Percentiles rank a stretch among this genome's conserved stretches.
Conservation (phyloP, 23 red algal genomes). For the Agarophyton chilense region DNA sequence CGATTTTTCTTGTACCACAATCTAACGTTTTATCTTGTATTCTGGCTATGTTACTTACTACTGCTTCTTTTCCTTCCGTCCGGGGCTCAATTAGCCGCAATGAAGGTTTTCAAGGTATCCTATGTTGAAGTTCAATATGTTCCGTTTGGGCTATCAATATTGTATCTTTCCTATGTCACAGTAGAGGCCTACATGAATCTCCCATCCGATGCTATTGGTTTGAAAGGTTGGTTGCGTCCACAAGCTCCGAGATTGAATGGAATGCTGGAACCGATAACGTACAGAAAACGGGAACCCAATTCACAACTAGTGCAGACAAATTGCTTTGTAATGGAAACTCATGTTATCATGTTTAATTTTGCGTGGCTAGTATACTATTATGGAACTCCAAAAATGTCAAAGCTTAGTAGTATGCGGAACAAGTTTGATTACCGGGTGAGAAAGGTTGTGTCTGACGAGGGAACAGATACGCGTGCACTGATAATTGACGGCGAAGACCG, state of each 20-base stretch:
- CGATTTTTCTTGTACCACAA: constrained; percentile 85
- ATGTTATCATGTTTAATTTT: constrained; percentile 82
- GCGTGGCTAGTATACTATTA: constrained; percentile 87
- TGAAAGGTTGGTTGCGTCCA: constrained; percentile 63
- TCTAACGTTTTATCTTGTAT: constrained; percentile 77
- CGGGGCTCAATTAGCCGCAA: constrained; percentile 54
- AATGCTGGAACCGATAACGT: constrained; percentile 40
- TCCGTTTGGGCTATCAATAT: constrained; percentile 57
- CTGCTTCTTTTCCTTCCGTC: constrained; percentile 57
- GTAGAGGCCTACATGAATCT: constrained; percentile 73
- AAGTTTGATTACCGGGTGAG: constrained; percentile 37
- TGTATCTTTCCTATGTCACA: constrained; percentile 70
- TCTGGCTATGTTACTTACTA: constrained; percentile 67
- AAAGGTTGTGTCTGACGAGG: constrained; percentile 42
- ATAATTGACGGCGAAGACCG: constrained; percentile 73
- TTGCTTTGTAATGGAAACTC: constrained; percentile 86
- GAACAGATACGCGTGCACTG: constrained; percentile 76
- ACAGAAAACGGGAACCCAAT: constrained; percentile 29
- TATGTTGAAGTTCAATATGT: constrained; percentile 76
- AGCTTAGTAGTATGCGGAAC: constrained; percentile 22
- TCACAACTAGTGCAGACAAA: constrained; percentile 63
- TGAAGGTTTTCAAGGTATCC: constrained; percentile 59
- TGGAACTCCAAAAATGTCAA: constrained; percentile 67
- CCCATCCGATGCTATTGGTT: constrained; percentile 67
- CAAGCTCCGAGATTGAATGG: constrained; percentile 55